phyloP scores from a whole-genome alignment of 2,329 filamentous ascomycete species.

The Scedosporium apiospermum region DNA sequence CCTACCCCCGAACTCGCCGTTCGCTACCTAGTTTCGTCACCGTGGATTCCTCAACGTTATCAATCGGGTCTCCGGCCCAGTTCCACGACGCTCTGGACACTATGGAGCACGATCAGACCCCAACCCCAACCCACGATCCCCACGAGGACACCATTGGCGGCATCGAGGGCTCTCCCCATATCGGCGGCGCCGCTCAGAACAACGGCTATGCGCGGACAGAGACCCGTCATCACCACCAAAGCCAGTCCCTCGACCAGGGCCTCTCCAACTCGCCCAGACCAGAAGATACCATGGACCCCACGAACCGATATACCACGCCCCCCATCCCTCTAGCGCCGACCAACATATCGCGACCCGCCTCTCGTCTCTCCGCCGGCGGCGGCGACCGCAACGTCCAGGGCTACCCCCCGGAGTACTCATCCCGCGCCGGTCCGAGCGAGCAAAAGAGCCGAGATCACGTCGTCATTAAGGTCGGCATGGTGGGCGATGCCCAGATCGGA shows the following conservation, averaged over 20 bases:
- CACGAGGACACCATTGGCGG: slow-evolving; percentile 41
- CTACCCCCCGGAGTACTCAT: background rate
- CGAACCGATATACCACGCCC: slow-evolving; percentile 35
- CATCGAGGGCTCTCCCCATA: slow-evolving; percentile 37
- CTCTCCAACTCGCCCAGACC: slow-evolving; percentile 28
- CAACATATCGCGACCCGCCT: slow-evolving; percentile 39
- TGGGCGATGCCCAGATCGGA: slow-evolving; percentile 96
- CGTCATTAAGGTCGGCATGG: slow-evolving; percentile 99
- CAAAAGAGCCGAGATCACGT: slow-evolving; percentile 58
- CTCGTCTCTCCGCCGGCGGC: slow-evolving; percentile 37
- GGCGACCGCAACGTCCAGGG: slow-evolving; percentile 26
- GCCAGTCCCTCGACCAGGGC: slow-evolving; percentile 41
- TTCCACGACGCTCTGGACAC: slow-evolving; percentile 42
- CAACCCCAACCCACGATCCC: slow-evolving; percentile 20
- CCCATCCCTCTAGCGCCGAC: slow-evolving; percentile 33
- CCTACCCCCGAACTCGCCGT: slow-evolving; percentile 8
- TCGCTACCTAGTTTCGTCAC: slow-evolving; percentile 18
- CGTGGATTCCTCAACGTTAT: slow-evolving; percentile 44
- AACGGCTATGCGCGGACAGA: slow-evolving; percentile 23
- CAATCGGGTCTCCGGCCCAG: slow-evolving; percentile 40
- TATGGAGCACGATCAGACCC: slow-evolving; percentile 32
- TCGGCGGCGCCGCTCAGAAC: slow-evolving; percentile 17
- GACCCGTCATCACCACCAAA: slow-evolving; percentile 32
- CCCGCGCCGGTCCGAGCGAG: slow-evolving; percentile 14
- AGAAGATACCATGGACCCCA: slow-evolving; percentile 30